Conservation (phyloP, 1,284 basidiomycete genomes). For the Malassezia obtusa region DNA sequence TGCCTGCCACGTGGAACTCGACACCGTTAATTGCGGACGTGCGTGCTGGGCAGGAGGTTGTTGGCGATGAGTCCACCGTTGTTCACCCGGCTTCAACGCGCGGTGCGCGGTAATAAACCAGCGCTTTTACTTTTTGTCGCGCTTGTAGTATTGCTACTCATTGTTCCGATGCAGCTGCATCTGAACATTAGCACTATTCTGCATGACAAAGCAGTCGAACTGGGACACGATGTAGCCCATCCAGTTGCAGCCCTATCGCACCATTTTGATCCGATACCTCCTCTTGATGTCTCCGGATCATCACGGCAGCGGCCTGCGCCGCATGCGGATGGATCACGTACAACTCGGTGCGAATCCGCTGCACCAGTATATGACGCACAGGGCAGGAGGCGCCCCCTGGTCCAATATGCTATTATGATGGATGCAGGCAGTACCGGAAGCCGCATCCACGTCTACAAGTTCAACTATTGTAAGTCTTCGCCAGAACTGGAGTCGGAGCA, state of each 20-base stretch:
- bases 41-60: too few relatives aligned
- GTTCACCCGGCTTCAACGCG: conserved; percentile 8
- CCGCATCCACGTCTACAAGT: conserved; percentile 86
- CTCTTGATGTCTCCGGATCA: neutral
- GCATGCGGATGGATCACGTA: conserved; percentile 36
- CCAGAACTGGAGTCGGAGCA: conserved; percentile 85
- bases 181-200: conserved; percentile 9
- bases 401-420: conserved; percentile 89
- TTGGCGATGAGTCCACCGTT: neutral
- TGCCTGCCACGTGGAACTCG: neutral
- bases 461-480: conserved; percentile 48
- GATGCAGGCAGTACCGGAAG: conserved; percentile 96
- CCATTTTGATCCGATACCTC: neutral
- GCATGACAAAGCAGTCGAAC: conserved; percentile 8
- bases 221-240: conserved; percentile 3
- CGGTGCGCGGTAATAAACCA: conserved; percentile 5
- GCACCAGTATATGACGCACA: conserved; percentile 22
- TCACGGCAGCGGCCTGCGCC: conserved; percentile 25
- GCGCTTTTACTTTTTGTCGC: neutral
- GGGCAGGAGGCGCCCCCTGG: conserved; percentile 31
- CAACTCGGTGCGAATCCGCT: conserved; percentile 31
- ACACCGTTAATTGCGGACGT: too few relatives aligned
- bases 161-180: conserved; percentile 15
- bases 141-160: conserved; percentile 7
- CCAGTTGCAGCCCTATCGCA: neutral